A percentile compares a stretch with the other conserved stretches of the same genome.
phyloP scores from a whole-genome alignment of 306 rosid genomes.

The Dicorynia guianensis region DNA sequence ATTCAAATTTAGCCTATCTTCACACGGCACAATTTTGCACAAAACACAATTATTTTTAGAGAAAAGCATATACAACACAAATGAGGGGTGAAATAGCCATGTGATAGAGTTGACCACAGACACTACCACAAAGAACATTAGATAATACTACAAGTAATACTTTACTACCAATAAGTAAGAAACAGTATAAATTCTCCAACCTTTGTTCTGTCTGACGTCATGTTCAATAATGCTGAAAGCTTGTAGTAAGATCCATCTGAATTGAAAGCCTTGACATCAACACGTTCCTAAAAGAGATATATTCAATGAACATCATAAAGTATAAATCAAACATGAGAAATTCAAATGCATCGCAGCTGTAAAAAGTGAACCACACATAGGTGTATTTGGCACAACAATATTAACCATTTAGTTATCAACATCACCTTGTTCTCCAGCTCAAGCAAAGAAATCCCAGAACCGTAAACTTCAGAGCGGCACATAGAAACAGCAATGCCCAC shows the following conservation, averaged over 20 bases:
- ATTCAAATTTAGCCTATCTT: background rate
- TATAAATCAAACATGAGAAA: constrained; percentile 30
- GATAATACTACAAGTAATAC: constrained; percentile 8
- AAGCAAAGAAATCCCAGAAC: constrained; percentile 86
- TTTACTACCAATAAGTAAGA: constrained; percentile 20
- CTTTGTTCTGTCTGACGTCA: constrained; percentile 98
- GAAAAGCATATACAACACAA: background rate
- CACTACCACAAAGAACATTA: constrained; percentile 16
- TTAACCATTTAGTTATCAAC: constrained; percentile 22
- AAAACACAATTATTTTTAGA: background rate
- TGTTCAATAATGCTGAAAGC: constrained; percentile 82
- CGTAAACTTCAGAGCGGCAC: constrained; percentile 66
- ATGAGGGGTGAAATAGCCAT: background rate
- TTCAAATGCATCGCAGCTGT: constrained; percentile 8
- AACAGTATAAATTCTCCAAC: constrained; percentile 47
- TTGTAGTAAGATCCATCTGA: constrained; percentile 94
- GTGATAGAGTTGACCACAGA: constrained; percentile 11
- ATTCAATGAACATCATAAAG: constrained; percentile 43
- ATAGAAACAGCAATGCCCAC: constrained; percentile 89
- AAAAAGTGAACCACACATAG: background rate
- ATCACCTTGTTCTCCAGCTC: constrained; percentile 96
- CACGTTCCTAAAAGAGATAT: constrained; percentile 71
- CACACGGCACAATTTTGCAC: too few species aligned
- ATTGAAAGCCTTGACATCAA: constrained; percentile 85
- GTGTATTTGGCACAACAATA: background rate